Percentiles rank a stretch among this genome's conserved stretches.
Evolutionary conservation across 1,139 yeast species (phyloP).

Genomic region (Blastobotrys persicus): DNA sequence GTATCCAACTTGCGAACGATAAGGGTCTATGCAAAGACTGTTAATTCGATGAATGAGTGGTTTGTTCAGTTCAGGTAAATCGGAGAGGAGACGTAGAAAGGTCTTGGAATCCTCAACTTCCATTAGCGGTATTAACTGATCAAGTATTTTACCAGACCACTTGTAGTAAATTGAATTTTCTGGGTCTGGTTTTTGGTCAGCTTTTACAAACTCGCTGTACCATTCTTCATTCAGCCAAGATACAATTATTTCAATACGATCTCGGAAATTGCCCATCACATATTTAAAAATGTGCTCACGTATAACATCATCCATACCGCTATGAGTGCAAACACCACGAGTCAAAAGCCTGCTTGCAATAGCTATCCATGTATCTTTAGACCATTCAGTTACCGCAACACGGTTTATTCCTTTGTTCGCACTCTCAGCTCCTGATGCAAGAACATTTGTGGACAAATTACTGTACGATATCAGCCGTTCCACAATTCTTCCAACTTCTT

Average conservation of each 20-base stretch:
- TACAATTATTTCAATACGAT: conserved; percentile 70
- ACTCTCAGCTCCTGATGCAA: conserved; percentile 23
- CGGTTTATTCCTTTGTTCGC: conserved; percentile 34
- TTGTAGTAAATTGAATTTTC: conserved; percentile 35
- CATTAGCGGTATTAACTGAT: conserved; percentile 76
- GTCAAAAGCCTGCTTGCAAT: conserved; percentile 77
- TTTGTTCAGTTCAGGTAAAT: conserved; percentile 70
- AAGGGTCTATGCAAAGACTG: conserved; percentile 83
- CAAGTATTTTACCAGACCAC: conserved; percentile 74
- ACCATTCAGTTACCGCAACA: conserved; percentile 51
- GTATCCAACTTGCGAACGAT: conserved; percentile 73
- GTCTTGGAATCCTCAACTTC: conserved; percentile 77
- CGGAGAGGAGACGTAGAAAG: conserved; percentile 79
- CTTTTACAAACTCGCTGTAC: conserved; percentile 61
- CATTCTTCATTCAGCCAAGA: conserved; percentile 98
- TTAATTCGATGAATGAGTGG: conserved; percentile 61
- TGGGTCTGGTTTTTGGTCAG: conserved; percentile 14
- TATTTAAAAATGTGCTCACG: conserved; percentile 70
- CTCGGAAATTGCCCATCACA: conserved; percentile 70
- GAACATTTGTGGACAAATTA: conserved; percentile 20
- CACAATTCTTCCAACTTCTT: conserved; percentile 29
- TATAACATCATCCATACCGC: conserved; percentile 38
- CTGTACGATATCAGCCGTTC: conserved; percentile 34
- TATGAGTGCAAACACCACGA: conserved; percentile 54
- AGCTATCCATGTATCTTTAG: conserved; percentile 71